phyloP scores from a whole-genome alignment of 2,329 filamentous ascomycete species.

The Acrodontium crateriforme region DNA sequence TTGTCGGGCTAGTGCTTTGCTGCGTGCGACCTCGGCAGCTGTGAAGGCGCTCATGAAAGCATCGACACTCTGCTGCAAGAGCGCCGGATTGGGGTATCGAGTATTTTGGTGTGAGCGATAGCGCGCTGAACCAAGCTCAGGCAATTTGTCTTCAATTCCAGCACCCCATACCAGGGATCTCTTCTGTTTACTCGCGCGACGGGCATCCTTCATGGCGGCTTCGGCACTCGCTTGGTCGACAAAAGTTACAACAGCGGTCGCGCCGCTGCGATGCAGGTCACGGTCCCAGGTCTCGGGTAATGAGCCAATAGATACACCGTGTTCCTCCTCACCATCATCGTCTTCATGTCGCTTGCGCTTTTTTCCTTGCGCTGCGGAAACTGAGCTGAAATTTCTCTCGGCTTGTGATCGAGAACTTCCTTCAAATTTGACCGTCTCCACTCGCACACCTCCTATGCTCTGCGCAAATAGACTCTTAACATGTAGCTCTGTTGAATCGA shows the following conservation, averaged over 20 bases:
- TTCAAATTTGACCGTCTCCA: constrained; percentile 68
- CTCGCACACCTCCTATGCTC: constrained; percentile 61
- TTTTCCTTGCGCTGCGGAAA: constrained; percentile 29
- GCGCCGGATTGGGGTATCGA: constrained; percentile 52
- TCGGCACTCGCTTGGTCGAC: constrained; percentile 72
- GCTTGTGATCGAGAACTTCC: too few species aligned
- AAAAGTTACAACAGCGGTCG: constrained; percentile 67
- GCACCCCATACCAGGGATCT: constrained; percentile 56
- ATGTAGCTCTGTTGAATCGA: constrained; percentile 66
- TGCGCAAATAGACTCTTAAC: constrained; percentile 61
- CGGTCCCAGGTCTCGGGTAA: constrained; percentile 64
- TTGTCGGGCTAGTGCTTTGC: constrained; percentile 46
- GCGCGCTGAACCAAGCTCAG: constrained; percentile 40
- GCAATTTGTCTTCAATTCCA: constrained; percentile 41
- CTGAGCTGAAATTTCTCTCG: too few species aligned
- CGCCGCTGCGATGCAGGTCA: constrained; percentile 56
- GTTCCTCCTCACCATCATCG: constrained; percentile 31
- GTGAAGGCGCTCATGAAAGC: constrained; percentile 72
- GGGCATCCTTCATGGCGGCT: constrained; percentile 61
- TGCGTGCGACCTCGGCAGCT: constrained; percentile 51
- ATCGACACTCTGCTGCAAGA: constrained; percentile 63
- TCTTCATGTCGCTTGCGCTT: constrained; percentile 41
- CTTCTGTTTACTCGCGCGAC: constrained; percentile 42
- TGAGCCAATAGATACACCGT: constrained; percentile 22
- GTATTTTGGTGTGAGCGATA: constrained; percentile 54